Conservation (phyloP, 306 rosid genomes). For the Abrus precatorius region DNA sequence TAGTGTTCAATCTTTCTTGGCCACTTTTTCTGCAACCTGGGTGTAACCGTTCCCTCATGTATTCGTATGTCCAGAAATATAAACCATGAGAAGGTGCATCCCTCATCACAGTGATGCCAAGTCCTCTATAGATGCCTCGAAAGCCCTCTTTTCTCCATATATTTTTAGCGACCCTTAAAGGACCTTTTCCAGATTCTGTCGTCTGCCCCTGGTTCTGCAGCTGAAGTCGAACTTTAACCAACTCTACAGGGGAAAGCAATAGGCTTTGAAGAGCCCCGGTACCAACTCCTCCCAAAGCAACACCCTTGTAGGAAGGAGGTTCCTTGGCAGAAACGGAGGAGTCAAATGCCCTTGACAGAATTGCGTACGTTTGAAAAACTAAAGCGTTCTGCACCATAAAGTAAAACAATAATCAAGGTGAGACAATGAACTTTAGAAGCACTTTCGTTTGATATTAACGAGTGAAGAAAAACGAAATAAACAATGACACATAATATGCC, state of each 20-base stretch:
- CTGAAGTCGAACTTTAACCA: constrained; percentile 83
- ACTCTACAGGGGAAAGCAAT: constrained; percentile 73
- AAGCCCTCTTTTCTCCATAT: constrained; percentile 74
- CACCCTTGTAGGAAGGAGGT: constrained; percentile 81
- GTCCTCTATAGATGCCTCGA: constrained; percentile 73
- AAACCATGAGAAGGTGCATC: constrained; percentile 79
- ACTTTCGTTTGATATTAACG: neutral
- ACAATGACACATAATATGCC: constrained; percentile 4
- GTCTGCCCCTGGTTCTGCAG: constrained; percentile 52
- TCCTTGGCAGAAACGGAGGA: constrained; percentile 49
- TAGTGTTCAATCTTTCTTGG: constrained; percentile 68
- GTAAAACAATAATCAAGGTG: constrained; percentile 1
- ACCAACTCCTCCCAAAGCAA: constrained; percentile 77
- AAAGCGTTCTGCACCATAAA: constrained; percentile 72
- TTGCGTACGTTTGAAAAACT: constrained; percentile 83
- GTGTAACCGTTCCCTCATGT: constrained; percentile 77
- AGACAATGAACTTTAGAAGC: neutral
- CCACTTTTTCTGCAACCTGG: constrained; percentile 79
- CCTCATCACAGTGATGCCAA: constrained; percentile 68
- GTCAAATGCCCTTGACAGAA: constrained; percentile 75
- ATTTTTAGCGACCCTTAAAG: constrained; percentile 57
- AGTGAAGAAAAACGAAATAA: constrained; percentile 5
- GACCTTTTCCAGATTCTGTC: constrained; percentile 55
- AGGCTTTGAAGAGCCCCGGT: constrained; percentile 81
- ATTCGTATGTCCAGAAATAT: constrained; percentile 85